phyloP scores from a whole-genome alignment of 2,329 filamentous ascomycete genomes.

The Aspergillus felis region DNA sequence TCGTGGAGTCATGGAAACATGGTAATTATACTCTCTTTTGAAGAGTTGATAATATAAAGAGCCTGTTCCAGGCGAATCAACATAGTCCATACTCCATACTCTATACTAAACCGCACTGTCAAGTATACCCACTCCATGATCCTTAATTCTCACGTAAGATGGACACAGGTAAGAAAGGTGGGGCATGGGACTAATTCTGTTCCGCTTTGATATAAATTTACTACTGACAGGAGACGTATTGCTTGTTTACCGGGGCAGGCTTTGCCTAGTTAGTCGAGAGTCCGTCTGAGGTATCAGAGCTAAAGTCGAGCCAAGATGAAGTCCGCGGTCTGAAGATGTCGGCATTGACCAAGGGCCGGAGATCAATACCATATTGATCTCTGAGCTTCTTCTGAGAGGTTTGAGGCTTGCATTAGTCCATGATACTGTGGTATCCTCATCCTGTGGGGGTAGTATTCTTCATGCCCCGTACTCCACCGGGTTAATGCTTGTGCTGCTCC shows the following conservation, averaged over 20 bases:
- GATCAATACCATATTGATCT: not conserved
- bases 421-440: not conserved
- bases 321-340: not conserved
- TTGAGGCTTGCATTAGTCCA: not conserved
- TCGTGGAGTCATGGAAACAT: too few species aligned
- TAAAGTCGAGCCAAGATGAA: not conserved
- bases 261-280: not conserved
- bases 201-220: too few species aligned
- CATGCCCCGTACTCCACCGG: not conserved
- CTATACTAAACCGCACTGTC: too few species aligned
- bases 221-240: not conserved
- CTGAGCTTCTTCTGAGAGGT: not conserved
- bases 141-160: not conserved
- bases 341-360: not conserved
- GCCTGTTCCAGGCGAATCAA: too few species aligned
- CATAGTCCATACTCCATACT: too few species aligned
- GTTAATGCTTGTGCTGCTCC: not conserved
- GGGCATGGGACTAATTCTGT: too few species aligned
- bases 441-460: not conserved
- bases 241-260: not conserved
- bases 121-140: not conserved
- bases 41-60: too few species aligned
- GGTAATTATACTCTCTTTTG: too few species aligned
- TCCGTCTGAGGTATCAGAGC: not conserved
- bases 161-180: too few species aligned